Evolutionary conservation across 164 flowering plant species (phyloP), one percentile per base, ranked within the genome.

Genomic region (Litsea cubeba): DNA sequence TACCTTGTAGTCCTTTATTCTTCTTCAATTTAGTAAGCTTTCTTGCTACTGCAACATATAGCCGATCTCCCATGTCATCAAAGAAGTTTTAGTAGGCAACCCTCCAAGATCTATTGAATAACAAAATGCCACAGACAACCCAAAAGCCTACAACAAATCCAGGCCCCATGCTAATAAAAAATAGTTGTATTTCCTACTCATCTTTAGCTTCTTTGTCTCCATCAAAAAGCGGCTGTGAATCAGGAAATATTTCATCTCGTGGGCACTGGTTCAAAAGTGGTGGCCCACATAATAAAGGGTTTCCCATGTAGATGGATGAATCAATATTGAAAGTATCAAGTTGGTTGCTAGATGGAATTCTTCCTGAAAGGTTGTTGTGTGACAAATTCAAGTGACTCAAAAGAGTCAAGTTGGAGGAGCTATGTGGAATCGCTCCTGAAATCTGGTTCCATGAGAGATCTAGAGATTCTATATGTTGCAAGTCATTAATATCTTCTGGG

Each of bases 71-170:
- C 40, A 65, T 3, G 46, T 65, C 20, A 17, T 69, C 65, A 2
- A 68, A 5, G 22, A 72, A 72, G 11, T 11, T 17, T 24, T 60
- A 77, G 69, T 46, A 77, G 22, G 70, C 72, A 68, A 40, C 3
- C 72, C 79, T 68, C 76, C 79, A 77, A 18, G 51, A 12, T 32
- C 72, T 72, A 7, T 77, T 77, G 28, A 72, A 62, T 1, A 73
- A 2, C 14, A 77, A 51, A 62, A 22, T 3, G n/a, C 67, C 63
- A 12, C 62, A 73, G 5, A 73, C 23, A 49, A 40, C 70, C 65
- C 54, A 73, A 62, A 72, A 72, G 0, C 79, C 72, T 8, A 57
- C 62, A 10, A 28, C 72, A 76, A 68, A 72, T 25, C 71, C 79
- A 28, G n/a, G 66, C 49, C 11, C 62, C 25, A 69, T 69, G 26